phyloP scores from a whole-genome alignment of 441 rosid genomes.

The Raphanus hybrid region DNA sequence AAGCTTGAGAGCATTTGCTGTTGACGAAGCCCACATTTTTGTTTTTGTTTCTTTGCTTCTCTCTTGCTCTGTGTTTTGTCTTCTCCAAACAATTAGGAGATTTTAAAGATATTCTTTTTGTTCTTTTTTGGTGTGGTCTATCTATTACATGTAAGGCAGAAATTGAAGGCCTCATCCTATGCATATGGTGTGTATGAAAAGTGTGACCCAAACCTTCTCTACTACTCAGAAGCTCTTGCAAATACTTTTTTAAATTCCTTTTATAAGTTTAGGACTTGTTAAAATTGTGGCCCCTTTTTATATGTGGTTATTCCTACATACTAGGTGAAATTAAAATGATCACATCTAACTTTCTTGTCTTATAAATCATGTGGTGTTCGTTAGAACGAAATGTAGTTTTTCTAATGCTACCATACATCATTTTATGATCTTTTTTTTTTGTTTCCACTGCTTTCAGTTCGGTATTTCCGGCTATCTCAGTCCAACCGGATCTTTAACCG shows the following conservation, averaged over 20 bases:
- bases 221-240: slow-evolving; percentile 7
- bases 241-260: background rate
- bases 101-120: background rate
- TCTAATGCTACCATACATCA: no score
- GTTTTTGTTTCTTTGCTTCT: background rate
- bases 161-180: slow-evolving; percentile 72
- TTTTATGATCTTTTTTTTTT: no score
- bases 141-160: slow-evolving; percentile 67
- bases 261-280: background rate
- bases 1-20: slow-evolving; percentile 79
- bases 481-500: background rate
- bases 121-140: slow-evolving; percentile 29
- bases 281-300: background rate
- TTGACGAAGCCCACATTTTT: slow-evolving; percentile 87
- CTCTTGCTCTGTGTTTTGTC: slow-evolving; percentile 31
- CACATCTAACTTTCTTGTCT: background rate
- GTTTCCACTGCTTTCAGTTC: background rate
- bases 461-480: background rate
- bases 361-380: background rate
- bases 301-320: background rate
- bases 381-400: no score
- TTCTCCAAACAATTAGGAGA: slow-evolving; percentile 2
- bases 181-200: slow-evolving; percentile 15
- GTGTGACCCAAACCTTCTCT: slow-evolving; percentile 32
- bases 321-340: background rate